phyloP scores from a whole-genome alignment of 306 rosid genomes.

The Spatholobus suberectus region DNA sequence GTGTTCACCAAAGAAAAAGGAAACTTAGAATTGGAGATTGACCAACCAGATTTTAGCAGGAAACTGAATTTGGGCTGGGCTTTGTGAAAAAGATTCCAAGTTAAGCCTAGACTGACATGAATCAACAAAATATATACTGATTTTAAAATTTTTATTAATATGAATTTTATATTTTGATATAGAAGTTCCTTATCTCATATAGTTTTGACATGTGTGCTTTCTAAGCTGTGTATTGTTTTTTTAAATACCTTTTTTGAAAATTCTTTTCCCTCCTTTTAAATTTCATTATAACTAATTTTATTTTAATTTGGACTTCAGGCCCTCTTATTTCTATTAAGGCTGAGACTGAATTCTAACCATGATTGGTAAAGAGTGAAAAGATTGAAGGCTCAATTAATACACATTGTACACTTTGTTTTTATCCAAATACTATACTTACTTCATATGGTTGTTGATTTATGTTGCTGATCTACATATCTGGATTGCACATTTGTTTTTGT shows the following conservation, averaged over 20 bases:
- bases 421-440: conserved; percentile 17
- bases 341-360: conserved; percentile 31
- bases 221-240: neutral
- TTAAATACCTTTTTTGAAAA: neutral
- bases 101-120: neutral
- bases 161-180: conserved; percentile 1
- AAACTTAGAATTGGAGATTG: conserved; percentile 23
- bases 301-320: conserved; percentile 9
- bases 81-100: conserved; percentile 13
- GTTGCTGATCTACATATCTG: conserved; percentile 14
- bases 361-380: conserved; percentile 30
- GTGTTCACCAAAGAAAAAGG: conserved; percentile 15
- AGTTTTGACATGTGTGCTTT: neutral
- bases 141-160: neutral
- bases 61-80: conserved; percentile 23
- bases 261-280: neutral
- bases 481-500: conserved; percentile 27
- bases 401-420: neutral
- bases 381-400: conserved; percentile 26
- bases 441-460: conserved; percentile 27
- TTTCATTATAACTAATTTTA: neutral
- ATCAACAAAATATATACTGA: conserved; percentile 16
- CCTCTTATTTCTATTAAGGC: conserved; percentile 11
- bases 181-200: conserved; percentile 23
- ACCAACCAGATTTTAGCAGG: neutral